Base-by-base conservation (phyloP, 1,139 yeast genomes). In the Meyerozyma guilliermondii region DNA sequence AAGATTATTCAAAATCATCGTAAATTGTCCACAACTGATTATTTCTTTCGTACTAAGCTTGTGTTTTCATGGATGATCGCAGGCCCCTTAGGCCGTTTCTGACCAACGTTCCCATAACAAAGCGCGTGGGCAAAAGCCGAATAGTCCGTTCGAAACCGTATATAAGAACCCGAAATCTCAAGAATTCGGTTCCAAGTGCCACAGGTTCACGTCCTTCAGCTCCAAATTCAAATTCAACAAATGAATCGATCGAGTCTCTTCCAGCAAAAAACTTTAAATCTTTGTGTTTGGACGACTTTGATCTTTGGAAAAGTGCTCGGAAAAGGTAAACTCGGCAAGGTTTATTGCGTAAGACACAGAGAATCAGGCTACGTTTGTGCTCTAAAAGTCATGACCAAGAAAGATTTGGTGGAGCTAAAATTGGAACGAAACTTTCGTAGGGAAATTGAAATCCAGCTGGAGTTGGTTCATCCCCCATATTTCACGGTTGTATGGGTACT, bases 241-340 rank as follows among this genome's bases (percentile, higher is more conserved):
- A 20, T 6, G 22, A 20, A 6, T 20, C 22, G 22, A 20, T 20
- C 5, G 22, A 20, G 22, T 20, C 22, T 20, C 22, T 20, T 11
- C 38, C 26, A n/a, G 24, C 37, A 8, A 27, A 29, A 22, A 20
- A 13, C 18, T 16, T 13, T 20, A 10, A 10, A 14, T 29, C 11
- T 11, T 16, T 52, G 41, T 49, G 66, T 2, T 59, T 82, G 23
- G 65, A 73, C 26, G 95, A 87, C 57, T 92, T 88, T 65, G 96
- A 89, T 52, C 75, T 92, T n/a, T 38, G 98, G 98, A 10, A 77
- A 84, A 43, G 82, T 86, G 45, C 72, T 92, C 31, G 98, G 98
- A 0, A 88, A 87, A 58, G 98, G 98, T 3, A 89, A 89, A 60
- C 80, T 91, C 53, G 98, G 98, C 3, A 81, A 80, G 52, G 98